Evolutionary conservation across 2,329 filamentous ascomycete genomes (phyloP).

Genomic region (Knoxdaviesia proteae): DNA sequence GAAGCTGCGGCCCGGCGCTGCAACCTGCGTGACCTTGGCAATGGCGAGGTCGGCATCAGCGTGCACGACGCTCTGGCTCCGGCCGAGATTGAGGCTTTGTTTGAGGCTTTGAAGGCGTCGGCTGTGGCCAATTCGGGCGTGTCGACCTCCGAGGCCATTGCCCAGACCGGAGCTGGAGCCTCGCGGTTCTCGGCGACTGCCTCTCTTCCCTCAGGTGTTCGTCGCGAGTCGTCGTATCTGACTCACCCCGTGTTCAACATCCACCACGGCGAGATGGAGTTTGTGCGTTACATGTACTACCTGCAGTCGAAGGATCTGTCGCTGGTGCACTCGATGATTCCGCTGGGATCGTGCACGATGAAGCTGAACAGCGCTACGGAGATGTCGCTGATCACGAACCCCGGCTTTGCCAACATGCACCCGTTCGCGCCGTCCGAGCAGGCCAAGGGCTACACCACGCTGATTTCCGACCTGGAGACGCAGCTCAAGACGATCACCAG

Average conservation of each 20-base stretch:
- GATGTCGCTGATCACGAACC: constrained; percentile 70
- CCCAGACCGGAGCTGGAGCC: constrained; percentile 6
- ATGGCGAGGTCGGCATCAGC: constrained; percentile 13
- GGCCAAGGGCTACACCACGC: constrained; percentile 43
- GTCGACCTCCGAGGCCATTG: constrained; percentile 5
- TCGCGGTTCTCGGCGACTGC: constrained; percentile 3
- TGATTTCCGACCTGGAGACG: constrained; percentile 52
- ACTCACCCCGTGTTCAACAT: constrained; percentile 89
- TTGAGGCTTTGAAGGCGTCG: constrained; percentile 5
- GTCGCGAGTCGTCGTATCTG: constrained; percentile 54
- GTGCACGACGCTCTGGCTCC: constrained; percentile 9
- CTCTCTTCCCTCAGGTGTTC: constrained; percentile 34
- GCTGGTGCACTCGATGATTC: constrained; percentile 92
- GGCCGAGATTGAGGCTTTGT: constrained; percentile 29
- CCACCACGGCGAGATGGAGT: constrained; percentile 84
- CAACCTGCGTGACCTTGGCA: constrained; percentile 11
- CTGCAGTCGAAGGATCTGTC: constrained; percentile 88
- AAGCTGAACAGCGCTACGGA: constrained; percentile 89
- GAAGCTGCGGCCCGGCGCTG: constrained; percentile 2
- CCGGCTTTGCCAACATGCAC: constrained; percentile 59
- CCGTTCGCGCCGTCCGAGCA: constrained; percentile 50
- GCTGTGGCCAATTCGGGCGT: constrained; percentile 11
- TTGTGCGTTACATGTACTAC: constrained; percentile 83
- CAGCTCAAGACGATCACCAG: constrained; percentile 71
- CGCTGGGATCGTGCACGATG: constrained; percentile 93